These are phyloP conservation scores for Kazachstania sp. DNA, from an alignment of 1,139 yeast genomes.

Conservation along the genomic window DNA sequence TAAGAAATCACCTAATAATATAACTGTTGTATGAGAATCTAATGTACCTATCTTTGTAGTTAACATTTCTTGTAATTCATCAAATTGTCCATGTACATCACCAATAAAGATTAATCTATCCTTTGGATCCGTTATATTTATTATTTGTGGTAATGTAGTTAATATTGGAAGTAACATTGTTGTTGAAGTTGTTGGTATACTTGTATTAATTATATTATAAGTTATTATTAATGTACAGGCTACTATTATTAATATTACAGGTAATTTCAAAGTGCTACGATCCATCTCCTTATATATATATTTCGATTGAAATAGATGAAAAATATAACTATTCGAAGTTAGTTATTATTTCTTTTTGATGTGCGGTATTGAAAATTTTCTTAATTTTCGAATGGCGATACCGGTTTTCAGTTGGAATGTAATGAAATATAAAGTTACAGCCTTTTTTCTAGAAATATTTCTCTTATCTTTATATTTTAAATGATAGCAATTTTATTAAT, in stretches of 20 bases:
- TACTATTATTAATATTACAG: background rate
- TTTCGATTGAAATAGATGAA: too few relatives aligned
- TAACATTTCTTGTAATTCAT: slow-evolving; percentile 46
- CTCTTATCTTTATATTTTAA: too few relatives aligned
- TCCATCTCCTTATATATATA: too few relatives aligned
- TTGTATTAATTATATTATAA: background rate
- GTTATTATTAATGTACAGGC: background rate
- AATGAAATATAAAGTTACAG: too few relatives aligned
- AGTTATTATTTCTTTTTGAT: too few relatives aligned
- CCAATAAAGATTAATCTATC: slow-evolving; percentile 54
- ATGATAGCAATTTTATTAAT: too few relatives aligned
- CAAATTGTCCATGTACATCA: slow-evolving; percentile 77
- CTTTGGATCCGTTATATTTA: slow-evolving; percentile 5
- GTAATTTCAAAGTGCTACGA: background rate
- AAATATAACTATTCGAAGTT: too few relatives aligned
- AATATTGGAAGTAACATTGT: slow-evolving; percentile 4
- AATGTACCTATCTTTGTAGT: slow-evolving; percentile 48
- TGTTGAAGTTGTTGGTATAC: background rate
- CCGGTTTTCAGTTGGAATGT: too few relatives aligned
- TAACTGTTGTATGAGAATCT: slow-evolving; percentile 15
- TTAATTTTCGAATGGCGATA: too few relatives aligned
- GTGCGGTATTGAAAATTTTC: too few relatives aligned
- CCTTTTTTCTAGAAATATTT: too few relatives aligned
- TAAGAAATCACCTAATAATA: slow-evolving; percentile 72
- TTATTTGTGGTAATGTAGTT: slow-evolving; percentile 2